Conservation (phyloP, 2,329 filamentous ascomycete genomes). For the Aspergillus chevalieri region DNA sequence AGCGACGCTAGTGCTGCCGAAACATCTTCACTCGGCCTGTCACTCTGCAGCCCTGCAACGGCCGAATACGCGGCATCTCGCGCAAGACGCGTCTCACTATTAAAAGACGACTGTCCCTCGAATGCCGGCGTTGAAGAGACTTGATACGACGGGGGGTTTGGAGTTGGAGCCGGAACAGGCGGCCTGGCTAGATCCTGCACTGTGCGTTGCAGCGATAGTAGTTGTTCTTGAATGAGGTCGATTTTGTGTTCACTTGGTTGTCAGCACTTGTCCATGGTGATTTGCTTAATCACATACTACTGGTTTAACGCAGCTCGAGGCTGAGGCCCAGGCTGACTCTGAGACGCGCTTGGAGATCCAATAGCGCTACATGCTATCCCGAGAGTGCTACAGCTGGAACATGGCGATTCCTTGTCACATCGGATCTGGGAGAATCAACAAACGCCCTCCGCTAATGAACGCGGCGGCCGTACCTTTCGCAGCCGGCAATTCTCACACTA, state of each 20-base stretch:
- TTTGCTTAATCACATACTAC: constrained; percentile 8
- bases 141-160: constrained; percentile 8
- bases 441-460: not conserved
- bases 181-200: constrained; percentile 10
- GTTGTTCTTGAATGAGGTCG: constrained; percentile 14
- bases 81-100: constrained; percentile 18
- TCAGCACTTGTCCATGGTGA: not conserved
- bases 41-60: constrained; percentile 6
- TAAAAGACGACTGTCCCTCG: constrained; percentile 20
- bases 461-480: constrained; percentile 14
- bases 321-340: not conserved
- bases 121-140: constrained; percentile 12
- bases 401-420: constrained; percentile 18
- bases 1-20: constrained; percentile 14
- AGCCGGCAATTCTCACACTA: constrained; percentile 24
- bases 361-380: constrained; percentile 13
- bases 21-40: constrained; percentile 13
- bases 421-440: constrained; percentile 10
- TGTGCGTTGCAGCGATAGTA: constrained; percentile 12
- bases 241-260: constrained; percentile 12
- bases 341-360: constrained; percentile 1
- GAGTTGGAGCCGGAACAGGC: constrained; percentile 6
- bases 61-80: constrained; percentile 19
- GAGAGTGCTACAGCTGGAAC: constrained; percentile 16
- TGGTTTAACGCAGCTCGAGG: constrained; percentile 2